Evolutionary conservation across 1,284 basidiomycete species (phyloP).

Genomic region (Pyrrhoderma noxium): DNA sequence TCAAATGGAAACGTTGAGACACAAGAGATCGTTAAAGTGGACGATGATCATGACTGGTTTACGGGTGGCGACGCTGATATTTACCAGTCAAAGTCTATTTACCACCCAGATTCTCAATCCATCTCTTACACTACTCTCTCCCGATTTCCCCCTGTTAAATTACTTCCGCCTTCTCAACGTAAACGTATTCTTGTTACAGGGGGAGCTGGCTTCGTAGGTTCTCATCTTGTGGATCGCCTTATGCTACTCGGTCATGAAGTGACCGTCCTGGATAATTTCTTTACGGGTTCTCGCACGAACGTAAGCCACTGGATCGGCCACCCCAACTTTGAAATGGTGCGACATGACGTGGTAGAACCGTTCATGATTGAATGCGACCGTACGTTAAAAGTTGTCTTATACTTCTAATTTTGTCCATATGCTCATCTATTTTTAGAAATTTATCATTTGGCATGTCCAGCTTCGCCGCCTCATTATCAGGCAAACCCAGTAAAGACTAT

Average conservation of each 20-base stretch:
- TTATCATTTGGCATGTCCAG: conserved; percentile 94
- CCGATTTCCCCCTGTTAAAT: conserved; percentile 86
- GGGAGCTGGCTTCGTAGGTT: conserved; percentile 96
- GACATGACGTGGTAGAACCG: conserved; percentile 94
- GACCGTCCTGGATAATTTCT: conserved; percentile 96
- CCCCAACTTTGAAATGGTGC: conserved; percentile 96
- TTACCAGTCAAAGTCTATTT: conserved; percentile 81
- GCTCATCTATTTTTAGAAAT: conserved; percentile 57
- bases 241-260: conserved; percentile 98
- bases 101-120: conserved; percentile 65
- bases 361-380: conserved; percentile 98
- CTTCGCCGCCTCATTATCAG: conserved; percentile 93
- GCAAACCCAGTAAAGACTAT: conserved; percentile 95
- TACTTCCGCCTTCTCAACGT: conserved; percentile 68
- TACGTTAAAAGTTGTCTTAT: conserved; percentile 34
- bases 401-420: conserved; percentile 8
- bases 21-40: conserved; percentile 27
- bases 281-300: conserved; percentile 93
- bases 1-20: conserved; percentile 33
- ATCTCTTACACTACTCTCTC: conserved; percentile 90
- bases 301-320: conserved; percentile 94
- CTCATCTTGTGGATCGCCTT: conserved; percentile 92
- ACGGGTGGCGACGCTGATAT: conserved; percentile 39
- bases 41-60: conserved; percentile 45
- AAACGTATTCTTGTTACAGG: conserved; percentile 93